phyloP scores from a whole-genome alignment of 148 eudicot genomes.

The Vaccinium macrocarpon region DNA sequence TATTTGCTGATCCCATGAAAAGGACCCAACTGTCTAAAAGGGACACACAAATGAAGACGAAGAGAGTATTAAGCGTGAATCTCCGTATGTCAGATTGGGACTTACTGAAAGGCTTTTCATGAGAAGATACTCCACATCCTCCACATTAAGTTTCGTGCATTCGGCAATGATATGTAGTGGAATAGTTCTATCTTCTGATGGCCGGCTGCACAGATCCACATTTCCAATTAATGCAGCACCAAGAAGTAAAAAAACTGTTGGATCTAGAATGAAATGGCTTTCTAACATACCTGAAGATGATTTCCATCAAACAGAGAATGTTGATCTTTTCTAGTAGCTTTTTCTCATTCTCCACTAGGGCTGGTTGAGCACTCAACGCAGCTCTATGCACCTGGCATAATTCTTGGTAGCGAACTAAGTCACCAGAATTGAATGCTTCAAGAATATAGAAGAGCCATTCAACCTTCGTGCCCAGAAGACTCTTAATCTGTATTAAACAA shows the following conservation, averaged over 20 bases:
- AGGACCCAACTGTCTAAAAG: neutral
- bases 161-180: conserved; percentile 81
- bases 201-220: conserved; percentile 58
- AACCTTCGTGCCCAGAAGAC: conserved; percentile 84
- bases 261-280: neutral
- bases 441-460: conserved; percentile 94
- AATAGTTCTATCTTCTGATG: conserved; percentile 86
- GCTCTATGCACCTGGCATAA: conserved; percentile 75
- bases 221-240: neutral
- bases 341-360: conserved; percentile 82
- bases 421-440: conserved; percentile 87
- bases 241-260: conserved; percentile 5
- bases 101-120: conserved; percentile 98
- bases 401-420: conserved; percentile 83
- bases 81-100: neutral
- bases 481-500: conserved; percentile 54
- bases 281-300: conserved; percentile 69
- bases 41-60: neutral
- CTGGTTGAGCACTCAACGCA: conserved; percentile 83
- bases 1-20: neutral
- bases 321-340: conserved; percentile 93
- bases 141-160: conserved; percentile 66
- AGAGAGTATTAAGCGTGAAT: neutral
- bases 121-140: conserved; percentile 94
- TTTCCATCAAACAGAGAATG: conserved; percentile 97